A percentile compares a stretch with the other conserved stretches of the same genome.
Evolutionary conservation across 768 basidiomycete genomes (phyloP).

Genomic region (Auriscalpium vulgare): DNA sequence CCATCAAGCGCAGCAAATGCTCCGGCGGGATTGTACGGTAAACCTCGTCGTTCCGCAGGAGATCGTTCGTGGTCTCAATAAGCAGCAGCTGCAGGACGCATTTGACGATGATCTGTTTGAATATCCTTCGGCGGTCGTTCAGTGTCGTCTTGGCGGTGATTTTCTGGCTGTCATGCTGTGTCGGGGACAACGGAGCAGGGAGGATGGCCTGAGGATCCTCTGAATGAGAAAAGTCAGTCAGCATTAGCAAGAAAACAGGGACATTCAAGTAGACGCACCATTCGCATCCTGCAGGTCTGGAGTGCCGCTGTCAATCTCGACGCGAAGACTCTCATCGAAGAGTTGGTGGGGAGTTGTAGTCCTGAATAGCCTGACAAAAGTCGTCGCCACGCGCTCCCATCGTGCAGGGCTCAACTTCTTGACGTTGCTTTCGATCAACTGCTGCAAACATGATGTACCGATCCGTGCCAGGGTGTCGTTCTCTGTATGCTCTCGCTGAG

Average conservation of each 20-base stretch:
- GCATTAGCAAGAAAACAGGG: slow-evolving; percentile 6
- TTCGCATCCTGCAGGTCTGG: slow-evolving; percentile 45
- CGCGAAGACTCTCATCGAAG: slow-evolving; percentile 87
- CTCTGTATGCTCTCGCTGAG: slow-evolving; percentile 42
- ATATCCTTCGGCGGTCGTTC: slow-evolving; percentile 72
- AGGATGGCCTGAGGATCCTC: slow-evolving; percentile 55
- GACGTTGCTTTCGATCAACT: slow-evolving; percentile 89
- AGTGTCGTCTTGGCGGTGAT: slow-evolving; percentile 45
- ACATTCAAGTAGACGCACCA: slow-evolving; percentile 14
- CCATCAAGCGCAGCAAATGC: slow-evolving; percentile 89
- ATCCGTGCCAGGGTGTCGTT: slow-evolving; percentile 97
- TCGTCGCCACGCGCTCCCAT: slow-evolving; percentile 89
- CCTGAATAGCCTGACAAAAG: slow-evolving; percentile 93
- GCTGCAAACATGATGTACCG: slow-evolving; percentile 95
- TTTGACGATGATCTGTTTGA: slow-evolving; percentile 99
- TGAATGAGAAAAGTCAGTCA: neutral
- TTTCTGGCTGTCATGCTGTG: slow-evolving; percentile 42
- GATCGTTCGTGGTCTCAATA: slow-evolving; percentile 95
- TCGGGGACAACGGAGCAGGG: slow-evolving; percentile 84
- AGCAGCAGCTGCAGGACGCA: slow-evolving; percentile 94
- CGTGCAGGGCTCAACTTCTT: slow-evolving; percentile 71
- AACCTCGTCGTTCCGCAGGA: slow-evolving; percentile 86
- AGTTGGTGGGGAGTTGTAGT: slow-evolving; percentile 97
- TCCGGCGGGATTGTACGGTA: slow-evolving; percentile 92
- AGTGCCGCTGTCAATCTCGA: slow-evolving; percentile 61